Evolutionary conservation across 306 rosid species (phyloP).

Genomic region (Hippophae gyantsensis): DNA sequence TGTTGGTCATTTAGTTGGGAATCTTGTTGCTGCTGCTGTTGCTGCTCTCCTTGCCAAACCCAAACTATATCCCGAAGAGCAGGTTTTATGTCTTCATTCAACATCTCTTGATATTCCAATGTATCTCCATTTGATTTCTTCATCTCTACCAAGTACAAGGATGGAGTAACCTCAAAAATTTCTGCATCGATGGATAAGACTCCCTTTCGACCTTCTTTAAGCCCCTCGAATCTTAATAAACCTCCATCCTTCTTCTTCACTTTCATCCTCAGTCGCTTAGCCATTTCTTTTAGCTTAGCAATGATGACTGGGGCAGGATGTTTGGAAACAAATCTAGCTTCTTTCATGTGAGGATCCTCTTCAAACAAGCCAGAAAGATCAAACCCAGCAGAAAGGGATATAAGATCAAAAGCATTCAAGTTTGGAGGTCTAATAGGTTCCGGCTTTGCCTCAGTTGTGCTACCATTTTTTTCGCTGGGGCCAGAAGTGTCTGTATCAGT

Average conservation of each 20-base stretch:
- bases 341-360: conserved; percentile 7
- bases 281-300: conserved; percentile 17
- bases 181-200: conserved; percentile 16
- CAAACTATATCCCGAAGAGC: conserved; percentile 11
- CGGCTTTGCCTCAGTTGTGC: background rate
- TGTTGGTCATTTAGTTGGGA: background rate
- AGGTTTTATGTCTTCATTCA: conserved; percentile 8
- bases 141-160: conserved; percentile 12
- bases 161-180: conserved; percentile 13
- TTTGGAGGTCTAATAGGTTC: conserved; percentile 14
- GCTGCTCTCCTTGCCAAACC: conserved; percentile 9
- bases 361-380: conserved; percentile 17
- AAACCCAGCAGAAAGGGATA: conserved; percentile 15
- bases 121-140: conserved; percentile 14
- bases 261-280: conserved; percentile 16
- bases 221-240: conserved; percentile 15
- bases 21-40: conserved; percentile 1
- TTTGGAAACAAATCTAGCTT: conserved; percentile 8
- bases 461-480: background rate
- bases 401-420: conserved; percentile 17
- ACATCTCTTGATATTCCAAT: conserved; percentile 8
- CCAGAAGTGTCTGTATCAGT: conserved; percentile 4
- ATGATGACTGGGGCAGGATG: conserved; percentile 13
- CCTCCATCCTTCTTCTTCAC: conserved; percentile 17
- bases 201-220: conserved; percentile 14